Evolutionary conservation across 2,329 filamentous ascomycete species (phyloP).

Genomic region (Curvularia verruculosa): DNA sequence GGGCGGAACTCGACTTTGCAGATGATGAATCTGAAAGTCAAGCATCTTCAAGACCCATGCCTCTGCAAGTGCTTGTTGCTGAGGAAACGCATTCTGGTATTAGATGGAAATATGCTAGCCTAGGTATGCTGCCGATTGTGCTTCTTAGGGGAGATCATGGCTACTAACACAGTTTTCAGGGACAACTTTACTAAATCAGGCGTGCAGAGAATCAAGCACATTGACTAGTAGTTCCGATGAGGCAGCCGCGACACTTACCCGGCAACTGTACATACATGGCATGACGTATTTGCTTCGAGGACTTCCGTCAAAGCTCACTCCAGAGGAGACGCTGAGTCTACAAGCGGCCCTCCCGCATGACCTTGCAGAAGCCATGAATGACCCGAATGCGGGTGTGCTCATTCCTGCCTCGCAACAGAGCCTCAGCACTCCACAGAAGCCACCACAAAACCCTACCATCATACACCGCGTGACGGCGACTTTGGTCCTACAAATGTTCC

Average conservation of each 20-base stretch:
- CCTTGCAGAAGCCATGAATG: conserved; percentile 21
- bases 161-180: conserved; percentile 44
- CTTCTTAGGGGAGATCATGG: not conserved
- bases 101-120: conserved; percentile 59
- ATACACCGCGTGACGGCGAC: conserved; percentile 65
- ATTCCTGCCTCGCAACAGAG: conserved; percentile 18
- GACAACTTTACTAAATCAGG: conserved; percentile 54
- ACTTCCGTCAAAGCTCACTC: conserved; percentile 63
- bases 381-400: conserved; percentile 25
- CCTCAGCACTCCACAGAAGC: conserved; percentile 6
- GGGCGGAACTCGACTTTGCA: conserved; percentile 30
- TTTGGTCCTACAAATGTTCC: conserved; percentile 63
- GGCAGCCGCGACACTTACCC: conserved; percentile 56
- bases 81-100: conserved; percentile 50
- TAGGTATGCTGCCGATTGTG: conserved; percentile 47
- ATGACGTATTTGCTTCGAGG: conserved; percentile 68
- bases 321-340: conserved; percentile 61
- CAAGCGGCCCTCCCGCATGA: conserved; percentile 57
- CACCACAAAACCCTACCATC: conserved; percentile 52
- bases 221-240: conserved; percentile 36
- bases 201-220: conserved; percentile 54
- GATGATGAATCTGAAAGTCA: conserved; percentile 36
- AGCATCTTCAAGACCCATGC: conserved; percentile 27
- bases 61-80: conserved; percentile 27
- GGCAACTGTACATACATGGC: conserved; percentile 69